Base-by-base conservation (phyloP, 1,139 yeast species). In the Debaryomyces singareniensis region DNA sequence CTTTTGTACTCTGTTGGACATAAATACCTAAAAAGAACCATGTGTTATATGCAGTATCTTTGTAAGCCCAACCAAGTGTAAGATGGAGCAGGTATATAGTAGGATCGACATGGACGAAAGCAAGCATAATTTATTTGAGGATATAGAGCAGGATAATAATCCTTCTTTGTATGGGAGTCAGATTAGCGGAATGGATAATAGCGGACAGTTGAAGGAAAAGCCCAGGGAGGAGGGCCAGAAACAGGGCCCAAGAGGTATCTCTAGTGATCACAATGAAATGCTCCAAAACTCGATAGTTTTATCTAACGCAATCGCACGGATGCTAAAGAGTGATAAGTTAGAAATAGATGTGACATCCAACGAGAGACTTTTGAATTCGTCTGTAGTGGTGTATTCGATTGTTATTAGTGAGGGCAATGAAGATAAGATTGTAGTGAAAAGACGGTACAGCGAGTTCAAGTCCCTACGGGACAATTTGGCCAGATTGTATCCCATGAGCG, bases 381-480 rank as follows among this genome's bases (percentile, higher is more conserved):
- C 66, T 3, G 62, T 64, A 3, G 55, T 67, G 21, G 69, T 66
- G 5, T 67, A 67, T 39, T 47, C 67, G 14, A 61, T 67, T 7
- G 59, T 58, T 34, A 40, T 63, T 15, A 37, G 47, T 24, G 35
- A 31, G 11, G 41, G 29, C 21, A 35, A 33, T 10, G 28, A 25
- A 23, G 30, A 29, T 9, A 24, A 23, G 21, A 53, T 62, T 16
- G 52, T 62, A 4, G 72, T 68, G 14, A 67, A 66, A 38, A 51
- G 78, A 35, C 53, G 80, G 29, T 74, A 73, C 43, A 65, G 75
- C 21, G 80, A 74, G 45, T 74, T 74, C 47, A 68, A 62, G 36
- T 70, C 76, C 7, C 53, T 73, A 5, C 51, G 79, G 27, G 67
- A 63, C 30, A 60, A 56, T 37, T 45, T 74, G 24, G 48, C 61